These are phyloP conservation scores for Streptanthus diversifolius DNA, from an alignment of 345 rosid species.

Conservation along the genomic window DNA sequence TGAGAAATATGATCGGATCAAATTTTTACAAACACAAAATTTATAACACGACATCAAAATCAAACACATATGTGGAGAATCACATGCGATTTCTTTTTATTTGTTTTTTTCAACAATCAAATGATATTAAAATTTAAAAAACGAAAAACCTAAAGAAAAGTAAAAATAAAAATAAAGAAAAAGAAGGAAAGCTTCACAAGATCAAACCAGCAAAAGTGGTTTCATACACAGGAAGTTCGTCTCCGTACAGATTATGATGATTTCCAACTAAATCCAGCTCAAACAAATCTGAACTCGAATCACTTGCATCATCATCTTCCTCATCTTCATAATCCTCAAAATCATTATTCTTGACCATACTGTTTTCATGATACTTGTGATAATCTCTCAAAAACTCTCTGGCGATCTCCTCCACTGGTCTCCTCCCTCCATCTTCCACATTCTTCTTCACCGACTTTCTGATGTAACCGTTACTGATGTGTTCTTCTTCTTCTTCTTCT, in stretches of 20 bases:
- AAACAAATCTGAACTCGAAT: slow-evolving; percentile 60
- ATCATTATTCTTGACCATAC: slow-evolving; percentile 9
- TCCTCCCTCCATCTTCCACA: slow-evolving; percentile 32
- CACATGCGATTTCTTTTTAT: slow-evolving; percentile 1
- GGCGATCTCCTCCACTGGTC: slow-evolving; percentile 63
- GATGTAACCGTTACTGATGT: slow-evolving; percentile 4
- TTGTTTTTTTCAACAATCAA: slow-evolving; percentile 3
- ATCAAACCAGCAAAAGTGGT: slow-evolving; percentile 53
- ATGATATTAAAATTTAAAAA: neutral
- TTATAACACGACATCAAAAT: slow-evolving; percentile 19
- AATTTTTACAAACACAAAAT: slow-evolving; percentile 15
- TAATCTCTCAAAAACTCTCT: slow-evolving; percentile 63
- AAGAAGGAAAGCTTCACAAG: slow-evolving; percentile 25
- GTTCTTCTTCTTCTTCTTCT: slow-evolving; percentile 47
- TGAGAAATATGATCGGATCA: neutral
- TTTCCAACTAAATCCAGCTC: slow-evolving; percentile 59
- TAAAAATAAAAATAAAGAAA: neutral
- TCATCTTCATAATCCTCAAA: slow-evolving; percentile 31
- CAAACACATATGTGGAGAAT: neutral
- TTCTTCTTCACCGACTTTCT: slow-evolving; percentile 43
- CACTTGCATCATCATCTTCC: slow-evolving; percentile 45
- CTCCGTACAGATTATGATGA: slow-evolving; percentile 63
- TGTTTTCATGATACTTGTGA: slow-evolving; percentile 41
- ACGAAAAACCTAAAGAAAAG: slow-evolving; percentile 4
- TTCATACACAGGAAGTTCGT: slow-evolving; percentile 95